Evolutionary conservation across 768 basidiomycete genomes (phyloP), one percentile per base, ranked within the genome.

Genomic region (Leccinum olivaceopallidum): DNA sequence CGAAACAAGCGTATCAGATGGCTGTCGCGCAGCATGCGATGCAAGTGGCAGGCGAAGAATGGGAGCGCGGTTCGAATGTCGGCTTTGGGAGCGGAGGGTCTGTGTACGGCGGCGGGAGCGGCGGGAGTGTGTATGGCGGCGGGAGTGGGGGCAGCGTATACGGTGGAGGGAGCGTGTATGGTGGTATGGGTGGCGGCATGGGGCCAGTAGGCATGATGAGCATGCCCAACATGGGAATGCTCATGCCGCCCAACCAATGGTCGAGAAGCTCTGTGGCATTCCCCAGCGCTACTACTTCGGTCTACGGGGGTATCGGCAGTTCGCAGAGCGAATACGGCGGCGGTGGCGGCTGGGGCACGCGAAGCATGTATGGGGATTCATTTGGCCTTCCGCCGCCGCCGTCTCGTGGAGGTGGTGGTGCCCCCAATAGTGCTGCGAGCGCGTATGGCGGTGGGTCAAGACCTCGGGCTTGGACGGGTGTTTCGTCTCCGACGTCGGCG

Each of bases 1-100:
- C 93, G 56, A 94, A 94, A 73, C 93, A 94, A 73, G 86, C 92
- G 4, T 95, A 92, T 69, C 93, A 94, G 73, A 85, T 90, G 79
- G 89, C 93, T 3, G 89, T 95, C 48, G 93, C 93, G 6, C 93
- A 93, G 73, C 93, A 94, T 65, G 93, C 93, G 5, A 88, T 94
- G 83, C 88, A 86, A 8, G 85, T 87, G 8, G 93, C 93, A n/a
- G 91, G 83, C 20, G 93, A 94, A 34, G 92, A 94, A 70, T 95
- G 93, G 93, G 93, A 95, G 70, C 86, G 92, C 36, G 82, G 85
- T 7, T 92, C 90, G 56, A 83, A 77, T 39, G 63, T 81, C 30
- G 78, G 84, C 18, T 78, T 75, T 62, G 77, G 77, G 16, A 67
- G 72, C 7, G 70, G 69, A 44, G 78, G 75, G 26, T 73, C 75